A percentile compares a stretch with the other conserved stretches of the same genome.
phyloP scores from a whole-genome alignment of 2,329 filamentous ascomycete genomes.

The Thielaviopsis punctulata region DNA sequence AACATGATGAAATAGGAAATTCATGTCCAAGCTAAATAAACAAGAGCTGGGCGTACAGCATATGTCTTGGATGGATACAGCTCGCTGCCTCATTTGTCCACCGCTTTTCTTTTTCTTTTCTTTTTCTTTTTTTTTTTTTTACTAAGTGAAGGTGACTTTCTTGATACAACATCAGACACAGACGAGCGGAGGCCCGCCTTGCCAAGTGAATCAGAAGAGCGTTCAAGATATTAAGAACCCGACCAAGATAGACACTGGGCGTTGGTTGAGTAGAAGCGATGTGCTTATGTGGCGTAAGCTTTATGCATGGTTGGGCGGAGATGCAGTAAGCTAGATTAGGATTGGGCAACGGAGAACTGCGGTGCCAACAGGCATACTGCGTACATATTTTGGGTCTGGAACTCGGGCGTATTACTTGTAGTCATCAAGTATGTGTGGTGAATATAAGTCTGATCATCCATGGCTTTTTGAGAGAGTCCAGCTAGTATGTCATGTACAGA shows the following conservation, averaged over 20 bases:
- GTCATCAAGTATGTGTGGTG: not conserved
- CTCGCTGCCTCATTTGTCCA: not conserved
- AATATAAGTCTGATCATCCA: not conserved
- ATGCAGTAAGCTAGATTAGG: not conserved
- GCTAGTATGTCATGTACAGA: not conserved
- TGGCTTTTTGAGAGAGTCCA: not conserved
- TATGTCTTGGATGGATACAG: not conserved
- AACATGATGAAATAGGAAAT: not conserved
- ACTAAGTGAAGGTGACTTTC: too few relatives aligned
- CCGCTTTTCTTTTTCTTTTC: not conserved
- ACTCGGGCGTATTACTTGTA: not conserved
- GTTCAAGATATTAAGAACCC: too few relatives aligned
- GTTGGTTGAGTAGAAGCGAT: not conserved
- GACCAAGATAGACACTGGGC: not conserved
- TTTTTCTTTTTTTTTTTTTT: not conserved
- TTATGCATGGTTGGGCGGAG: not conserved
- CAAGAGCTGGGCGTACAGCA: not conserved
- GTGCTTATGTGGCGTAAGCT: not conserved
- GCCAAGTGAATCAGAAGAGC: too few relatives aligned
- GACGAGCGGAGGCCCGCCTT: too few relatives aligned
- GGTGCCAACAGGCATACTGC: not conserved
- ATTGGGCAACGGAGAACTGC: not conserved
- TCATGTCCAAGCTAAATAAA: not conserved
- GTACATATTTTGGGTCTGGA: too few relatives aligned
- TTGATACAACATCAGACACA: too few relatives aligned